Evolutionary conservation across 139 green algal species (phyloP), one percentile per base, ranked within the genome.

Genomic region (Pleodorina starrii): DNA sequence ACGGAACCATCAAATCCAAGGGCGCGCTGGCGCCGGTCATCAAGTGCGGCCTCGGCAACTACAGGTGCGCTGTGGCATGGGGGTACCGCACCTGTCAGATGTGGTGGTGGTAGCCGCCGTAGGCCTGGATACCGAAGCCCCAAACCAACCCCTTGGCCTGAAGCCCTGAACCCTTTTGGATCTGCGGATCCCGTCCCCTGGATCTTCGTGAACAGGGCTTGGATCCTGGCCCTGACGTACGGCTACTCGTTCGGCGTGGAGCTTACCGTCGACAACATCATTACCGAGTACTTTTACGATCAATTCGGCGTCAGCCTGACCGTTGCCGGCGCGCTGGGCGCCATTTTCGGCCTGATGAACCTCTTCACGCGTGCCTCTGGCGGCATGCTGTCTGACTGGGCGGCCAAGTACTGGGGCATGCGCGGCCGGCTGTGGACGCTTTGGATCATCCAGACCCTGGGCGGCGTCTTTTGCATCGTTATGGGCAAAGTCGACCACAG

Each of bases 311-410:
- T 98, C 12, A 89, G 48, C 77, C 86, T 94, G 11, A 68, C 84
- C 0, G 85, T 87, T 4, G 90, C 90, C 21, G 91, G 85, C 1
- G 85, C 85, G 23, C 48, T 92, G 40, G 91, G 91, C 21, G 85
- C 88, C 63, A 72, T 96, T 50, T 98, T 98, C 66, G 96, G 96
- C 32, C 85, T 99, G 25, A 96, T 97, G 92, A 99, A 99, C 94
- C 83, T 99, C 59, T 96, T 98, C 93, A 95, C 95, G 0, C 93
- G 98, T 32, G 94, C 97, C 16, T 68, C 95, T 27, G 97, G 98
- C n/a, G 96, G 95, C 73, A 88, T 96, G 35, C 42, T 92, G 0
- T 96, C 93, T 2, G 96, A 98, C 88, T n/a, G 92, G 27, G 75
- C 84, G 1, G 93, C 87, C 11, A 89, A 86, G 66, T 27, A 27